Evolutionary conservation across 2,329 filamentous ascomycete species (phyloP), one percentile per base, ranked within the genome.

Genomic region (Fusarium goolgardi): DNA sequence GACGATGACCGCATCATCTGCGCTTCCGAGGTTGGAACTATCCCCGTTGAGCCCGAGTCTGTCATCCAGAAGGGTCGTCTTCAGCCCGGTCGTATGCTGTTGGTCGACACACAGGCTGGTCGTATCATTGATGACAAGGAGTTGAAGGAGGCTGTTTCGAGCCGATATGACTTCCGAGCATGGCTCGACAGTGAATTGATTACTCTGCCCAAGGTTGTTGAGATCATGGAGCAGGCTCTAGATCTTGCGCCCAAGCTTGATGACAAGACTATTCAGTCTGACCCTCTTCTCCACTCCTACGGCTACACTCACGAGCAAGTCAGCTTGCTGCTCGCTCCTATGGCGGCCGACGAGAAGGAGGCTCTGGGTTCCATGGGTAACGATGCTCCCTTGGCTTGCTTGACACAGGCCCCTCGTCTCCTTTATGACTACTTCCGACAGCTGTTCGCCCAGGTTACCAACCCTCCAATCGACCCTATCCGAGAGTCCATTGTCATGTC

Each of bases 401-500:
- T 98, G 77, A 92, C 95, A n/a, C 88, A 92, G 70, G 92, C 94
- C 67, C 94, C 95, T 71, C 92, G 94, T 72, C 85, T 97, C 55
- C 87, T 97, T 21, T 97, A 92, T 79, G 95, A 97, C 80, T 98
- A 98, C 82, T 98, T 98, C 90, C 90, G 95, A 67, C 93, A 98
- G 83, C 90, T 98, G 43, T 98, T 98, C 79, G 95, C 95, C 12
- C 95, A 98, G 82, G 95, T 98, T 78, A 98, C 95, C 65, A 98
- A 98, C 80, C 95, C 95, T 71, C 95, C 95, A 16, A 98, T 98
- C 76, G 95, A 98, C 76, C 95, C 95, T 32, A 98, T 98, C 73
- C 88, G 95, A 80, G 95, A 98, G 85, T 95, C 94, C 29, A 96
- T 97, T 75, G 95, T 98, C 80, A 98, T 98, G 95, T 97, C 95